Evolutionary conservation across 2,329 filamentous ascomycete species (phyloP), one percentile per base, ranked within the genome.

Genomic region (Fusarium scirpi): DNA sequence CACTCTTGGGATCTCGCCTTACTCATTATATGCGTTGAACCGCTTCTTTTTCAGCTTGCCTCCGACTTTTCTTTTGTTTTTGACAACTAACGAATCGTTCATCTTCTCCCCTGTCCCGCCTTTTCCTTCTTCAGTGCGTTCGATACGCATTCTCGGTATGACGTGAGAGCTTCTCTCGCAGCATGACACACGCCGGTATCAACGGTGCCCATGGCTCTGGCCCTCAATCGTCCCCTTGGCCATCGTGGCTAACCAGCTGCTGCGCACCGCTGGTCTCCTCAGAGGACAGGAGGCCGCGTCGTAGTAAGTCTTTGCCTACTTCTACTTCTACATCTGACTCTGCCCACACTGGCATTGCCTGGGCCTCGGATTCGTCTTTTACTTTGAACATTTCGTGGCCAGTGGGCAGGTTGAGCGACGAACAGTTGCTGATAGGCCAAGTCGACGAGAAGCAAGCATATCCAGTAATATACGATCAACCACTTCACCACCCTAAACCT

Each of bases 221-320:
- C 65, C 75, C 77, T 76, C 80, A 80, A 74, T 77, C 80, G 74
- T 77, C 71, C 58, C 47, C 79, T 47, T 82, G 81, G 75, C 74
- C 80, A 64, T 84, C 84, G 66, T 87, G 84, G 83, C 80, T 86
- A 64, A 79, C 81, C 61, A 78, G 80, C 60, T 86, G 85, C 74
- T 86, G 85, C 74, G 75, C 76, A 67, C 80, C 82, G 67, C 74
- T 81, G 66, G 74, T 78, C 60, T 79, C 80, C 72, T 79, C 79
- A 60, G 68, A 78, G 52, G 79, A 81, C 65, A 80, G 82, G 70
- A 81, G 80, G 77, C 73, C 77, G 67, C 76, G 76, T 71, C 75
- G 78, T 74, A 75, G 80, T 83, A 80, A 80, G 81, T 78, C 67
- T 55, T 58, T 70, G 58, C 66, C 67, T 70, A 69, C 71, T 75